phyloP scores from a whole-genome alignment of 2,329 filamentous ascomycete species.

The Emericellopsis atlantica region DNA sequence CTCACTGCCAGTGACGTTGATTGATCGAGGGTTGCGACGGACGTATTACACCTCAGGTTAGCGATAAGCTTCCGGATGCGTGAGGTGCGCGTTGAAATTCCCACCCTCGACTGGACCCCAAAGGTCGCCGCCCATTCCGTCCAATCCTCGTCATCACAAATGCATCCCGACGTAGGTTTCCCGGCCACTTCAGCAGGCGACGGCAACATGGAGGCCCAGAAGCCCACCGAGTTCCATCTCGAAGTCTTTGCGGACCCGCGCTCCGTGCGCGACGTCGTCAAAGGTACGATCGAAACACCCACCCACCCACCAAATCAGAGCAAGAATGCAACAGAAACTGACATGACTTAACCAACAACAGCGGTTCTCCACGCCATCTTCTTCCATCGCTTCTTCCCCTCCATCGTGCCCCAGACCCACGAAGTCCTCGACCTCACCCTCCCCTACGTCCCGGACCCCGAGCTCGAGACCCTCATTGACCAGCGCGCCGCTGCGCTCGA shows the following conservation, averaged over 20 bases:
- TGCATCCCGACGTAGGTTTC: too few relatives aligned
- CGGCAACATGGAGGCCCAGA: constrained; percentile 31
- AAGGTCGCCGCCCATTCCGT: too few relatives aligned
- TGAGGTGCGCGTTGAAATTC: too few relatives aligned
- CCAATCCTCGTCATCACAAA: too few relatives aligned
- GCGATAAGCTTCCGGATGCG: too few relatives aligned
- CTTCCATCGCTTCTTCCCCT: constrained; percentile 95
- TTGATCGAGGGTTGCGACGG: too few relatives aligned
- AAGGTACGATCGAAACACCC: constrained; percentile 44
- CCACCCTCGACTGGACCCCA: too few relatives aligned
- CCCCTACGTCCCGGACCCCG: constrained; percentile 77
- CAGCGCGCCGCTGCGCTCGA: constrained; percentile 70
- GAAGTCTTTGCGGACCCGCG: constrained; percentile 87
- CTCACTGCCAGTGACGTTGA: too few relatives aligned
- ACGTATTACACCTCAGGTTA: too few relatives aligned
- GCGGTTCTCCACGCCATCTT: constrained; percentile 94
- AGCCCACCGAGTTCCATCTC: constrained; percentile 77
- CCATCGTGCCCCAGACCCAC: constrained; percentile 67
- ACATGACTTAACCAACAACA: neutral
- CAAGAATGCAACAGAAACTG: neutral
- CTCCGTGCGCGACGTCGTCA: constrained; percentile 83
- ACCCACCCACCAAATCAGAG: neutral
- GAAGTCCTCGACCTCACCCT: constrained; percentile 86
- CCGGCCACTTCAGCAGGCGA: neutral
- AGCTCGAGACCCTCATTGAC: constrained; percentile 89